Conservation (phyloP, 257 asterid species). For the Fraxinus anomala region DNA sequence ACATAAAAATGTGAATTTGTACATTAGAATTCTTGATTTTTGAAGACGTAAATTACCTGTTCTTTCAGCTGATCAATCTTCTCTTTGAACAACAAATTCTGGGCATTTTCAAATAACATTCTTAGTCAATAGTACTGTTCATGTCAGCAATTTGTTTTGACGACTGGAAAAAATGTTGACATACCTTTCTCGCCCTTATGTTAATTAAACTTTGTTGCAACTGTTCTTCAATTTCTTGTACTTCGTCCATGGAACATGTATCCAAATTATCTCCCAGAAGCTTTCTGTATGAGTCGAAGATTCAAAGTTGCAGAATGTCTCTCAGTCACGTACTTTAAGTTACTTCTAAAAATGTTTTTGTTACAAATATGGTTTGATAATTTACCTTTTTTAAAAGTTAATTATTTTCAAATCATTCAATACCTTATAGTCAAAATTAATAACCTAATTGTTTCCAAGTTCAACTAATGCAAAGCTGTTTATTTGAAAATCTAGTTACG, state of each 20-base stretch:
- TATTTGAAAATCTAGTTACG: background rate
- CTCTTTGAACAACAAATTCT: conserved; percentile 40
- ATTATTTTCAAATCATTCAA: background rate
- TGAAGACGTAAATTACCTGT: conserved; percentile 37
- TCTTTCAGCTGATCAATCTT: conserved; percentile 43
- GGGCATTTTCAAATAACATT: conserved; percentile 9
- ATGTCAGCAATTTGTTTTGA: background rate
- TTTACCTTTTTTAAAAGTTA: too few relatives aligned
- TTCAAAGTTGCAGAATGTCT: background rate
- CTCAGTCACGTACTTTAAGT: background rate
- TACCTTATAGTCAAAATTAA: background rate
- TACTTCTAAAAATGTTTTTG: too few relatives aligned
- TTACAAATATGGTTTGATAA: too few relatives aligned
- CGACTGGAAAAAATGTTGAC: background rate
- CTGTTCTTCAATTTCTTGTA: conserved; percentile 45
- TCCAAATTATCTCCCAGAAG: conserved; percentile 48
- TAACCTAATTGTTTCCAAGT: too few relatives aligned
- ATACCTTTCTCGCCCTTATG: conserved; percentile 57
- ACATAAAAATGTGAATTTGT: background rate
- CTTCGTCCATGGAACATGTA: conserved; percentile 42
- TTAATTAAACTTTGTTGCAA: conserved; percentile 49
- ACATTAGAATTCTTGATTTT: background rate
- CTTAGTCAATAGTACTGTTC: background rate
- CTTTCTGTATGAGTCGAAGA: conserved; percentile 38
- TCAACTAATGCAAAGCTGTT: too few relatives aligned